A percentile compares a stretch with the other conserved stretches of the same genome.
Conservation (phyloP, 768 basidiomycete species). For the Mycena chlorophos region DNA sequence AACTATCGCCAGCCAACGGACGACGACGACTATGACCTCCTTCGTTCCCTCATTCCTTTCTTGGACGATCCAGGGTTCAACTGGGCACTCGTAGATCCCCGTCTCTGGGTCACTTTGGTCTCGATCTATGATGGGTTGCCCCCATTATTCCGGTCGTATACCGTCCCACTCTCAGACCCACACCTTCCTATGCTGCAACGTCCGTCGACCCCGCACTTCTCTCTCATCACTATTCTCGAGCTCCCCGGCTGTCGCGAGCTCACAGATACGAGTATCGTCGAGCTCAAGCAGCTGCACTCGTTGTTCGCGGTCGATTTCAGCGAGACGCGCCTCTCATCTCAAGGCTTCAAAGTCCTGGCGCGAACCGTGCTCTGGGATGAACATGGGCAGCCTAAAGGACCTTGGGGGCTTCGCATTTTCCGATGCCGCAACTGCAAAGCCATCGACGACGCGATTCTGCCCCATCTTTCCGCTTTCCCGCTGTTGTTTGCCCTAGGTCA, state of each 20-base stretch:
- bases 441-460: constrained; percentile 46
- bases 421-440: constrained; percentile 53
- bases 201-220: constrained; percentile 53
- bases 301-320: constrained; percentile 68
- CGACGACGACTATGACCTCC: constrained; percentile 30
- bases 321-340: constrained; percentile 48
- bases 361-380: constrained; percentile 44
- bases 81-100: constrained; percentile 46
- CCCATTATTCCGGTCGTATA: constrained; percentile 36
- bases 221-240: constrained; percentile 65
- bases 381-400: constrained; percentile 44
- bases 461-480: constrained; percentile 47
- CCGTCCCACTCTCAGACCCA: constrained; percentile 53
- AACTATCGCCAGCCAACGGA: constrained; percentile 33
- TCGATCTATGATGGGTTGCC: constrained; percentile 64
- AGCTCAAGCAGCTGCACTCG: constrained; percentile 51
- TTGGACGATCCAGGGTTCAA: constrained; percentile 19
- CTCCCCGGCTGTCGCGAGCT: constrained; percentile 56
- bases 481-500: constrained; percentile 63
- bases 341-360: constrained; percentile 54
- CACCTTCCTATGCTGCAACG: constrained; percentile 63
- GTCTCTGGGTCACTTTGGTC: constrained; percentile 60
- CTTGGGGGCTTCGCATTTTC: constrained; percentile 61
- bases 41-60: constrained; percentile 43
- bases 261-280: constrained; percentile 54